phyloP scores from a whole-genome alignment of 2,329 filamentous ascomycete species.

The Fusarium sp. region DNA sequence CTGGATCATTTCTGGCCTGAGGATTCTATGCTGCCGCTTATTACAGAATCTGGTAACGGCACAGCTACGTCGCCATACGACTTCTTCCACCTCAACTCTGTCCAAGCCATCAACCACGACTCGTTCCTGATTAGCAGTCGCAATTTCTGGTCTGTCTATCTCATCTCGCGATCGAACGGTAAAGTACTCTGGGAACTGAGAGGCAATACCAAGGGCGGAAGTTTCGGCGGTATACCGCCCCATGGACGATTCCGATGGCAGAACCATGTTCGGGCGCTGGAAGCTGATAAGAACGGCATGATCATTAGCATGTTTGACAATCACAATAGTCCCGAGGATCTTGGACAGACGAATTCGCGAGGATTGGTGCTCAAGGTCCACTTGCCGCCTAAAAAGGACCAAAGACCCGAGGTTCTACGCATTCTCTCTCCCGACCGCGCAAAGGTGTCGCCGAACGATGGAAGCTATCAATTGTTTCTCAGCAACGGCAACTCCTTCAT shows the following conservation, averaged over 20 bases:
- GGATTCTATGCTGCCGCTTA: slow-evolving; percentile 27
- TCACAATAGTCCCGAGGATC: slow-evolving; percentile 43
- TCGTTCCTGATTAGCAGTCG: slow-evolving; percentile 41
- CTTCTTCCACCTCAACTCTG: slow-evolving; percentile 45
- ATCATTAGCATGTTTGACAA: slow-evolving; percentile 52
- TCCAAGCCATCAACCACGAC: slow-evolving; percentile 38
- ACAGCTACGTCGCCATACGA: slow-evolving; percentile 26
- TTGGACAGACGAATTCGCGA: slow-evolving; percentile 5
- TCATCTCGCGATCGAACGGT: slow-evolving; percentile 39
- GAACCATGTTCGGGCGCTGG: slow-evolving; percentile 49
- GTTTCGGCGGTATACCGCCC: slow-evolving; percentile 38
- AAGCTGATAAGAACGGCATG: slow-evolving; percentile 34
- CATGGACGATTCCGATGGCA: slow-evolving; percentile 52
- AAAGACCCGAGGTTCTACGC: slow-evolving; percentile 27
- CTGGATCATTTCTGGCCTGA: slow-evolving; percentile 47
- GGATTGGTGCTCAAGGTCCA: slow-evolving; percentile 28
- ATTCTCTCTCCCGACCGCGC: slow-evolving; percentile 22
- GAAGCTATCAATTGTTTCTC: slow-evolving; percentile 33
- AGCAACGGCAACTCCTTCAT: slow-evolving; percentile 42
- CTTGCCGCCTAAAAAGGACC: slow-evolving; percentile 24
- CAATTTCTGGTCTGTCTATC: slow-evolving; percentile 38
- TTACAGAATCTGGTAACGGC: slow-evolving; percentile 26
- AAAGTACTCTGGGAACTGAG: slow-evolving; percentile 42
- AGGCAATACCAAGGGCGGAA: slow-evolving; percentile 40
- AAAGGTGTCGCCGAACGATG: slow-evolving; percentile 24